Base-by-base conservation (phyloP, 106 monocot species). In the Acanthochlamys bracteata region DNA sequence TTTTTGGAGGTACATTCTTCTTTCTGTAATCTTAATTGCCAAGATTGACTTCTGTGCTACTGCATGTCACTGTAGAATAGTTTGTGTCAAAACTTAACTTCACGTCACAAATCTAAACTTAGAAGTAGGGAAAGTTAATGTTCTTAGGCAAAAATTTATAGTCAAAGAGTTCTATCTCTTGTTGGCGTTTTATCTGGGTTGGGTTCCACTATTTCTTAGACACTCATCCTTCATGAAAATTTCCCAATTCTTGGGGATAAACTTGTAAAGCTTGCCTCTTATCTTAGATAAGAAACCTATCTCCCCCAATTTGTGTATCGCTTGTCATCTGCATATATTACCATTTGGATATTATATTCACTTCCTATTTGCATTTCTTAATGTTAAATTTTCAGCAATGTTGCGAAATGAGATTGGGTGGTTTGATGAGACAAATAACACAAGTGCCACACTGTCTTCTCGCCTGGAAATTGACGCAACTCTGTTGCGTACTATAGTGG, bases 401-500 rank as follows among this genome's bases (percentile, higher is more conserved):
- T 54, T 96, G 69, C 72, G 69, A 59, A 96, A 96, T 40, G 96
- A 96, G 76, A 85, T 96, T 11, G 96, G 88, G 3, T 91, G 82
- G 82, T 96, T 96, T 25, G 96, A 96, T 60, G 82, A 90, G 7
- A 54, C 71, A 17, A 79, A 49, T 46, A 79, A 96, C 24, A 74
- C 74, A 23, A 96, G 96, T 54, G 73, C 90, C 13, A 85, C 85
- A 53, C 43, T 96, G 60, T 70, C 90, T 25, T 84, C 96, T 64
- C 87, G 84, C 39, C 87, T 96, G 7, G 96, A 96, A 66, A 67
- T 84, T 0, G 90, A 96, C 66, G 96, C 96, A 7, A 91, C 87
- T 4, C 73, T 96, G 0, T 76, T 91, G 33, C 72, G 72, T 20
- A 96, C 88, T 4, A 96, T 96, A 19, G 71, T 87, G 4, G 96